Percentiles rank a stretch among this genome's conserved stretches.
Evolutionary conservation across 2,329 filamentous ascomycete genomes (phyloP).

Genomic region (Gliomastix tumulicola): DNA sequence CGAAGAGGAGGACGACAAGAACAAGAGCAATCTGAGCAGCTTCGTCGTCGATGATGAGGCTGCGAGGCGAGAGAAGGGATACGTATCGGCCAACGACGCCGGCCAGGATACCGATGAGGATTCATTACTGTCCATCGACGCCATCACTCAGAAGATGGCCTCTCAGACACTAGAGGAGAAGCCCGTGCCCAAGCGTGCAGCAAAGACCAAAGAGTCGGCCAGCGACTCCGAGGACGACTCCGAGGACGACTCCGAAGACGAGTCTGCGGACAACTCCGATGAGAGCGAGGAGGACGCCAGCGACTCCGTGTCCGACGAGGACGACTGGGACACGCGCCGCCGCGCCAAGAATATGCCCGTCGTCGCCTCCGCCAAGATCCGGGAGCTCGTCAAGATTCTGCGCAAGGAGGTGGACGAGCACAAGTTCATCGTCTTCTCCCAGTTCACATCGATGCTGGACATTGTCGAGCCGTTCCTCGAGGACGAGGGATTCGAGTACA

Average conservation of each 20-base stretch:
- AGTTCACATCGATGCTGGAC: slow-evolving; percentile 98
- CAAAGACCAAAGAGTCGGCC: neutral
- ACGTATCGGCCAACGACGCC: slow-evolving; percentile 14
- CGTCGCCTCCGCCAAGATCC: slow-evolving; percentile 82
- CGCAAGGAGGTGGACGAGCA: slow-evolving; percentile 70
- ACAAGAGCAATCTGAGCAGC: slow-evolving; percentile 45
- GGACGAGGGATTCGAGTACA: slow-evolving; percentile 67
- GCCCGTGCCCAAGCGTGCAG: slow-evolving; percentile 4
- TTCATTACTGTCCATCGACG: slow-evolving; percentile 24
- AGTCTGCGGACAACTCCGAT: slow-evolving; percentile 4
- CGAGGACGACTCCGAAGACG: slow-evolving; percentile 17
- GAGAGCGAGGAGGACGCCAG: too few relatives aligned
- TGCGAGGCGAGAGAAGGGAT: slow-evolving; percentile 21
- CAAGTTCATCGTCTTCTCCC: slow-evolving; percentile 98
- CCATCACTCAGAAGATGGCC: slow-evolving; percentile 27
- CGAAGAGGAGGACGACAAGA: slow-evolving; percentile 46
- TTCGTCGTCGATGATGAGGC: slow-evolving; percentile 48
- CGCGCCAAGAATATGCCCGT: slow-evolving; percentile 34
- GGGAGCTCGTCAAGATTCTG: slow-evolving; percentile 74
- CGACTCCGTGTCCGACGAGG: slow-evolving; percentile 27
- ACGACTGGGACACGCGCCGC: slow-evolving; percentile 1
- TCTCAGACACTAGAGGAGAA: slow-evolving; percentile 25
- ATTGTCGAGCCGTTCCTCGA: slow-evolving; percentile 87
- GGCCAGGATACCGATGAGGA: slow-evolving; percentile 17
- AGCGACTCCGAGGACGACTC: slow-evolving; percentile 15